Base-by-base conservation (phyloP, 1,284 basidiomycete genomes). In the Leccinum angustisporum region DNA sequence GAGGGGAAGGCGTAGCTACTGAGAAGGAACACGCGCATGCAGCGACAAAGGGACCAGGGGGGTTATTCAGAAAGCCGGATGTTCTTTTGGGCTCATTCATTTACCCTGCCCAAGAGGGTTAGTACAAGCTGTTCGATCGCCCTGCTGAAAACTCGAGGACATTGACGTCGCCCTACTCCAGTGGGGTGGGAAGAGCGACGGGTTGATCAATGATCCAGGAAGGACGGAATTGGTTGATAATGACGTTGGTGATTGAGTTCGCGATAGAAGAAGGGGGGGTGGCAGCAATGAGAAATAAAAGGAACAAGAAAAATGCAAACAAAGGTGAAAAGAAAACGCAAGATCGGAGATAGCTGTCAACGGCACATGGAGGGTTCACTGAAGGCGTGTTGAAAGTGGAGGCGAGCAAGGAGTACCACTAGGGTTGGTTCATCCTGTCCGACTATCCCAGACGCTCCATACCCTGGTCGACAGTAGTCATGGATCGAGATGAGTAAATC, bases 181-280 rank as follows among this genome's bases (percentile, higher is more conserved):
- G 13, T 48, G 46, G 46, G 46, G 46, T 48, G 46, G 46, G 46
- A 43, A 60, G 36, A 31, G 43, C 6, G 27, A 53, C 27, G 10
- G 10, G 27, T n/a, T 11, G 59, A 48, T 31, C 33, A 5, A 7
- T 30, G 30, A 46, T 46, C 16, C 43, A 46, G 0, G 43, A 46
- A 46, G 43, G n/a, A n/a, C 13, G 18, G 16, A n/a, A 34, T n/a
- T 43, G 40, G 16, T 43, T 18, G 40, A 21, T 46, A 13, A 46
- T 46, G 11, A 21, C 43, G 43, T 46, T 46, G 18, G 11, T 21
- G 25, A 52, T 52, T 27, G 50, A 30, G 33, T 38, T 27, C 30
- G 40, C 60, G 46, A 38, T 57, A 33, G 36, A 65, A 33, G 36
- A 61, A 46, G n/a, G 46, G 43, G 3, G 21, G 43, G 53, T 4